Evolutionary conservation across 1,284 basidiomycete genomes (phyloP), one percentile per base, ranked within the genome.

Genomic region (Moesziomyces sp.): DNA sequence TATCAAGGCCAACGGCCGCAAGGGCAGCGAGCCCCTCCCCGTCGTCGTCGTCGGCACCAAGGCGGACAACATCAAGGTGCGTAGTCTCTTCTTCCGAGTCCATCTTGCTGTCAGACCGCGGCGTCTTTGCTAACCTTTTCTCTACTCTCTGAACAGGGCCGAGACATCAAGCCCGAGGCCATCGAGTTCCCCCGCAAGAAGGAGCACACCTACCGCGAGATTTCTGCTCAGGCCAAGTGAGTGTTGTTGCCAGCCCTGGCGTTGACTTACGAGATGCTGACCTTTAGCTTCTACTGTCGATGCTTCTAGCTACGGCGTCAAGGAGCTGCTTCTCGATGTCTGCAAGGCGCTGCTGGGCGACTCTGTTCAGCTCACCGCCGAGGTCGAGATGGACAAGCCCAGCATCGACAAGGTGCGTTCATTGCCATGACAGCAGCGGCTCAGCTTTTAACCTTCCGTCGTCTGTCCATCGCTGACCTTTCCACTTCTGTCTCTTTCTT

Each of bases 151-250:
- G 2, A 26, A 55, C 50, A 68, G 65, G 46, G 60, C 16, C 71
- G 71, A 61, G 71, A 74, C 26, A 52, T 74, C 58, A 74, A 74
- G 61, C 65, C 71, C 57, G 66, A 55, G 46, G 61, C 57, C 1
- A 74, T 74, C 61, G 71, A 74, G 49, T 74, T 74, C 52, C 65
- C 71, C 9, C 60, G 61, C 54, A 74, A 74, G 52, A 74, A 74
- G 55, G 71, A 69, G 61, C 71, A 56, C n/a, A 44, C 55, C 14
- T 74, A 74, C 52, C 71, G 71, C 46, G 71, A 74, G 48, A 74
- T 74, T 49, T 74, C 71, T 7, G 24, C 71, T 14, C 40, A 68
- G 38, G 71, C 71, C 46, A 74, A 74, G 66, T 69, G 56, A 63
- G 60, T 69, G 33, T 33, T 46, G 8, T 5, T n/a, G 26, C 26